phyloP scores from a whole-genome alignment of 2,329 filamentous ascomycete species.

The Blumeria hordei region DNA sequence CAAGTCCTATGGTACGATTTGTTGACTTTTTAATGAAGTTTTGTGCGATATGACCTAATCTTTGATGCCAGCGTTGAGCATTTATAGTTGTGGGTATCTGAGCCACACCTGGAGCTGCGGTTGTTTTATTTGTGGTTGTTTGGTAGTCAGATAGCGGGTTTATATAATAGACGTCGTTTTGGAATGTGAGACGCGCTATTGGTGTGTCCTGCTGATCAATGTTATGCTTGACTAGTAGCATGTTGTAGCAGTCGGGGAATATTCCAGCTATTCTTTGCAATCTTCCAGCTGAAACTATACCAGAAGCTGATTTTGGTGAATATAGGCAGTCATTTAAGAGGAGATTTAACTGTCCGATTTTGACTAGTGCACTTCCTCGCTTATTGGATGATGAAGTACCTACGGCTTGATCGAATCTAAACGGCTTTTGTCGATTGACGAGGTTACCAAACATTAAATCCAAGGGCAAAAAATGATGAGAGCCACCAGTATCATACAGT shows the following conservation, averaged over 20 bases:
- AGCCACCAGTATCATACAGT: conserved; percentile 1
- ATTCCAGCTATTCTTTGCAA: too few relatives aligned
- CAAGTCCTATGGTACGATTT: too few relatives aligned
- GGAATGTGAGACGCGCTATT: not conserved
- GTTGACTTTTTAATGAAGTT: not conserved
- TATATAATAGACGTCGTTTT: not conserved
- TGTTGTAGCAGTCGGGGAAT: too few relatives aligned
- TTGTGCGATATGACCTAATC: not conserved
- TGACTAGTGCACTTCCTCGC: too few relatives aligned
- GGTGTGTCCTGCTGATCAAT: not conserved
- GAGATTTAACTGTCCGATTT: too few relatives aligned
- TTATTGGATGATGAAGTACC: not conserved
- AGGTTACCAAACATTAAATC: not conserved
- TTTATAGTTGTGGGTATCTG: not conserved
- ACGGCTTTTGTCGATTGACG: not conserved
- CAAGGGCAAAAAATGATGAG: not conserved
- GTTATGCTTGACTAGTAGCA: too few relatives aligned
- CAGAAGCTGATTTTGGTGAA: too few relatives aligned
- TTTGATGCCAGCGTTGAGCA: not conserved
- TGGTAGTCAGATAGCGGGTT: not conserved
- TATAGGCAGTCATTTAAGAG: too few relatives aligned
- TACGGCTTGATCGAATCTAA: conserved; percentile 1
- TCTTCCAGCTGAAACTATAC: too few relatives aligned
- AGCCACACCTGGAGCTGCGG: not conserved
- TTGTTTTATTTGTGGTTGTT: not conserved